A percentile compares a stretch with the other conserved stretches of the same genome.
Evolutionary conservation across 2,329 filamentous ascomycete species (phyloP).

Genomic region (Beauveria sp.): DNA sequence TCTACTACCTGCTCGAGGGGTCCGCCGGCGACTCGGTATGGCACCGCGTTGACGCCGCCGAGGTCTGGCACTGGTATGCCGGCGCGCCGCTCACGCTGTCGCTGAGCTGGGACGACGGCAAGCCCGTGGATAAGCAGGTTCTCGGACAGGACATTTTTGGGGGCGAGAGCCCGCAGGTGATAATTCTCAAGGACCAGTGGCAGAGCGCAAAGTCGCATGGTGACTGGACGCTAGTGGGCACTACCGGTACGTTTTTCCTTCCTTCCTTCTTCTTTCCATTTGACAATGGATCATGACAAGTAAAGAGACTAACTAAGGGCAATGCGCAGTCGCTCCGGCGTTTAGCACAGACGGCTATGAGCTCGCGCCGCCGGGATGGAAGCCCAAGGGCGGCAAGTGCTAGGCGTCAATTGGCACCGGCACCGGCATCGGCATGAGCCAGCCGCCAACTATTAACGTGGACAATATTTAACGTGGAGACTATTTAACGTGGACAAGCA

Average conservation of each 20-base stretch:
- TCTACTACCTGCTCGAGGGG: slow-evolving; percentile 45
- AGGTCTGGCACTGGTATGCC: slow-evolving; percentile 47
- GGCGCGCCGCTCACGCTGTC: slow-evolving; percentile 41
- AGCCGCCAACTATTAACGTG: too few relatives aligned
- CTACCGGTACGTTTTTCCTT: slow-evolving; percentile 12
- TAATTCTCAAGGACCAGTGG: slow-evolving; percentile 34
- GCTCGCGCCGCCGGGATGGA: slow-evolving; percentile 5
- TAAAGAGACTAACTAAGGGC: neutral
- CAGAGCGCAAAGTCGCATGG: slow-evolving; percentile 37
- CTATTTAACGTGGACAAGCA: neutral
- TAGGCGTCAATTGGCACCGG: neutral
- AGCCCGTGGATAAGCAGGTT: slow-evolving; percentile 13
- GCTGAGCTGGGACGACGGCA: slow-evolving; percentile 36
- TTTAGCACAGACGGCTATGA: slow-evolving; percentile 6
- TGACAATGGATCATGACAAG: too few relatives aligned
- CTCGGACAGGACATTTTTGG: slow-evolving; percentile 35
- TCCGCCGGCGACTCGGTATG: slow-evolving; percentile 34
- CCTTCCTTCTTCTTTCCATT: neutral
- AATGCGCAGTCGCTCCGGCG: slow-evolving; percentile 6
- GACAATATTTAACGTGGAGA: too few relatives aligned
- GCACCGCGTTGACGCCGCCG: slow-evolving; percentile 42
- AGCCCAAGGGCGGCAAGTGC: neutral
- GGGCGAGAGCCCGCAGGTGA: slow-evolving; percentile 34
- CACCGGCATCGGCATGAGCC: neutral
- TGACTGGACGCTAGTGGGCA: slow-evolving; percentile 39